A percentile compares a stretch with the other conserved stretches of the same genome.
Conservation (phyloP, 306 rosid species). For the Gleditsia sinensis region DNA sequence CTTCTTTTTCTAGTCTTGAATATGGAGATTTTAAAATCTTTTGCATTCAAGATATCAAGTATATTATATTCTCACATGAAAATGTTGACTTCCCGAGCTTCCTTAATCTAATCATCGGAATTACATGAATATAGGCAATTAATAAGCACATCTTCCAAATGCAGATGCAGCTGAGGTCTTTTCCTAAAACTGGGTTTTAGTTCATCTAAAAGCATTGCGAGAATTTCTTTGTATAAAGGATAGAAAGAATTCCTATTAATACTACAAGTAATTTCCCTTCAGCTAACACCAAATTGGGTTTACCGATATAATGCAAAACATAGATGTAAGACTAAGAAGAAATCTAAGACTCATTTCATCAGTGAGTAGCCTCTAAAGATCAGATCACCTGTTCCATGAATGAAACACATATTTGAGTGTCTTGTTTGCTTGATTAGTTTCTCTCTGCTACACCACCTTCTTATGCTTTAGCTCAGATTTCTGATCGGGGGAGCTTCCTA, state of each 20-base stretch:
- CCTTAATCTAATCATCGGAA: not conserved
- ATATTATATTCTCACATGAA: not conserved
- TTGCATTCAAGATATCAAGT: not conserved
- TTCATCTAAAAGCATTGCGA: not conserved
- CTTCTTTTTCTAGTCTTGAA: not conserved
- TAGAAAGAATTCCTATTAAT: not conserved
- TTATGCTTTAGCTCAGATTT: slow-evolving; percentile 44
- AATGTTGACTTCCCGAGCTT: not conserved
- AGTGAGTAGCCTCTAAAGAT: slow-evolving; percentile 22
- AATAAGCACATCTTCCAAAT: too few species aligned
- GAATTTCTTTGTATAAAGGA: not conserved
- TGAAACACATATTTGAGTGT: not conserved
- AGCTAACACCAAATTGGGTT: not conserved
- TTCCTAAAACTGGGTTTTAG: not conserved
- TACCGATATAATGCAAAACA: too few species aligned
- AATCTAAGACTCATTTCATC: slow-evolving; percentile 29
- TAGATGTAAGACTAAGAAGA: slow-evolving; percentile 26
- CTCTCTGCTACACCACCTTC: too few species aligned
- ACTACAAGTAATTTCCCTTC: not conserved
- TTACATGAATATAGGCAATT: not conserved
- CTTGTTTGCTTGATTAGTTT: not conserved
- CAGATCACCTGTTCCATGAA: slow-evolving; percentile 23
- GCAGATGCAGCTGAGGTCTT: too few species aligned
- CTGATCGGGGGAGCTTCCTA: slow-evolving; percentile 41
- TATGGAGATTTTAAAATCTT: not conserved